Percentiles rank a stretch among this genome's conserved stretches.
phyloP scores from a whole-genome alignment of 2,329 filamentous ascomycete species.

The Plectosphaerella sp. region DNA sequence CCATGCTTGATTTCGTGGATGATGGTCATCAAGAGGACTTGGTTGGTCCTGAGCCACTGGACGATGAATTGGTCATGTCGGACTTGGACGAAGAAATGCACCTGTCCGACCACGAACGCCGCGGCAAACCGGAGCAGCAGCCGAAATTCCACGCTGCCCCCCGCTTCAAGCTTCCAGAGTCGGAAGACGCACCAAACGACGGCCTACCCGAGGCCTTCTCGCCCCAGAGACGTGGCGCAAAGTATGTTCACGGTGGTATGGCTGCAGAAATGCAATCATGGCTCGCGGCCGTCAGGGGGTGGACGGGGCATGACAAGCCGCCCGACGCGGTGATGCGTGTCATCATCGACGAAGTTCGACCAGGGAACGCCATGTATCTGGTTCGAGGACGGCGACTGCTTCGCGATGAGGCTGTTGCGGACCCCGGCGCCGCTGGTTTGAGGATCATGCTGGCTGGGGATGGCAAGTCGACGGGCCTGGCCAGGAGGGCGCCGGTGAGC shows the following conservation, averaged over 20 bases:
- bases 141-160: constrained; percentile 33
- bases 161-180: constrained; percentile 29
- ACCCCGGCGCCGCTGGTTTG: neutral
- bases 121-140: constrained; percentile 17
- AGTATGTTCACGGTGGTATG: constrained; percentile 30
- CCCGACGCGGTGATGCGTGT: constrained; percentile 16
- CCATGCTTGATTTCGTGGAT: neutral
- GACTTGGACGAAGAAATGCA: constrained; percentile 1
- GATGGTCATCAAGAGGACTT: neutral
- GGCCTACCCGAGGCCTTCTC: constrained; percentile 25
- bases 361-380: constrained; percentile 30
- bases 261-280: constrained; percentile 34
- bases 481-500: constrained; percentile 18
- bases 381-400: constrained; percentile 14
- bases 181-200: constrained; percentile 12
- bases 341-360: constrained; percentile 21
- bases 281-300: constrained; percentile 34
- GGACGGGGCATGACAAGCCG: constrained; percentile 17
- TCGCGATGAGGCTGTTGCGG: neutral
- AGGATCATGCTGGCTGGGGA: constrained; percentile 31
- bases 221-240: constrained; percentile 26
- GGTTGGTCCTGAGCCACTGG: neutral
- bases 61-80: neutral
- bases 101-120: neutral
- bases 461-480: constrained; percentile 30